phyloP scores from a whole-genome alignment of 2,329 filamentous ascomycete genomes.

The Cladosporium velox region DNA sequence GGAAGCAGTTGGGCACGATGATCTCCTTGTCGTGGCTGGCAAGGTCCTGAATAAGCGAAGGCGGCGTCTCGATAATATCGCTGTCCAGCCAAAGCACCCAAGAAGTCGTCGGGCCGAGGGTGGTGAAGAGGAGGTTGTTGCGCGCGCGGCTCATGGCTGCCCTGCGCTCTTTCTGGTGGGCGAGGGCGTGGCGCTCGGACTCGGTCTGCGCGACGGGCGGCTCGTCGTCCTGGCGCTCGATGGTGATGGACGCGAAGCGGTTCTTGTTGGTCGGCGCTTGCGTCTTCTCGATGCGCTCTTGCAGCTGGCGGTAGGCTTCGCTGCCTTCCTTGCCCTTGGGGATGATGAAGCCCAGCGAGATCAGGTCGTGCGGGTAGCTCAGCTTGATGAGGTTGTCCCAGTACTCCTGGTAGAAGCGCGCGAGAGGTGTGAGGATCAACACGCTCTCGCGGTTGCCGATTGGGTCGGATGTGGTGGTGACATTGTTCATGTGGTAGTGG shows the following conservation, averaged over 20 bases:
- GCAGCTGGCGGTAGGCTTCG: slow-evolving; percentile 76
- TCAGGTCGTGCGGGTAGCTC: slow-evolving; percentile 87
- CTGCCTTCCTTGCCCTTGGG: slow-evolving; percentile 91
- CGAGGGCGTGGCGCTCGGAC: slow-evolving; percentile 84
- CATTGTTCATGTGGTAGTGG: slow-evolving; percentile 92
- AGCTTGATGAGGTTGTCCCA: slow-evolving; percentile 90
- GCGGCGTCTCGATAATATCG: slow-evolving; percentile 87
- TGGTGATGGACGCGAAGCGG: slow-evolving; percentile 90
- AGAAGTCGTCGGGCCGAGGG: slow-evolving; percentile 82
- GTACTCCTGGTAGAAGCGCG: slow-evolving; percentile 89
- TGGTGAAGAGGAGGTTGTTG: slow-evolving; percentile 94
- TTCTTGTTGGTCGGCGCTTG: slow-evolving; percentile 79
- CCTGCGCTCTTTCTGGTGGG: slow-evolving; percentile 82
- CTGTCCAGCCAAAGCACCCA: slow-evolving; percentile 97
- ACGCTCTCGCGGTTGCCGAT: slow-evolving; percentile 79
- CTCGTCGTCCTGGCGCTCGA: slow-evolving; percentile 93
- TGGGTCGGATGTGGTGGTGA: slow-evolving; percentile 78
- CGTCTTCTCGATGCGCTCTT: slow-evolving; percentile 81
- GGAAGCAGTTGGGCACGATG: slow-evolving; percentile 93
- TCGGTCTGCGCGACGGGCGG: slow-evolving; percentile 84
- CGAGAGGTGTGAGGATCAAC: slow-evolving; percentile 88
- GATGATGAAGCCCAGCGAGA: slow-evolving; percentile 93
- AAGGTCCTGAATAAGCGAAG: slow-evolving; percentile 85
- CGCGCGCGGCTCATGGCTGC: slow-evolving; percentile 91
- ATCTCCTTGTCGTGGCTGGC: slow-evolving; percentile 85